Base-by-base conservation (phyloP, 129 eudicot genomes). In the Flaveria linearis region DNA sequence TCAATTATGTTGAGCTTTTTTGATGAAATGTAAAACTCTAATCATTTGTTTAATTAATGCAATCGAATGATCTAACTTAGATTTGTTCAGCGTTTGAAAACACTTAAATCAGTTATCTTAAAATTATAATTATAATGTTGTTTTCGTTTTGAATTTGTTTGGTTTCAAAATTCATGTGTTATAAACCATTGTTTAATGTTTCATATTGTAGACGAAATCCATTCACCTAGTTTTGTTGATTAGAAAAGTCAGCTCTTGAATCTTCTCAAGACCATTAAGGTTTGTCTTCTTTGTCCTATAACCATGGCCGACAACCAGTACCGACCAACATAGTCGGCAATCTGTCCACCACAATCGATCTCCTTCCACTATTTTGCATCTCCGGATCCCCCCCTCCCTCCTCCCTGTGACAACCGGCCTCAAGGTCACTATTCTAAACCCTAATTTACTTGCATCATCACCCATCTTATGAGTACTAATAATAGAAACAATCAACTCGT, bases 101-200 rank as follows among this genome's bases (percentile, higher is more conserved):
- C 12, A 7, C 15, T 16, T 43, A 6, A 7, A 43, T 53, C 7
- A 1, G 11, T 68, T 43, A 3, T 28, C 3, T 28, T 28, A n/a
- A n/a, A n/a, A n/a, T n/a, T n/a, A n/a, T n/a, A 23, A n/a, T 42
- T 63, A n/a, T 55, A 43, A 67, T 56, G 9, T 68, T 71, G 71
- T 57, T 56, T 71, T n/a, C 33, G 70, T 56, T 85, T 58, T 67
- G 63, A 39, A 61, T 53, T 69, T 75, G 57, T 49, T 69, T 14
- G 22, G 33, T 72, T 47, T 49, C 88, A 46, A 89, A 93, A 87
- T 84, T 81, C 53, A 72, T 74, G 47, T 76, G 82, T 51, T 89
- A 80, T 62, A 82, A 76, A 41, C 97, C 97, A 58, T 92, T 96
- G 55, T 47, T 73, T 88, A 67, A 92, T 89, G 93, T 88, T 89